Evolutionary conservation across 2,329 filamentous ascomycete genomes (phyloP).

Genomic region (Penicillium sp.): DNA sequence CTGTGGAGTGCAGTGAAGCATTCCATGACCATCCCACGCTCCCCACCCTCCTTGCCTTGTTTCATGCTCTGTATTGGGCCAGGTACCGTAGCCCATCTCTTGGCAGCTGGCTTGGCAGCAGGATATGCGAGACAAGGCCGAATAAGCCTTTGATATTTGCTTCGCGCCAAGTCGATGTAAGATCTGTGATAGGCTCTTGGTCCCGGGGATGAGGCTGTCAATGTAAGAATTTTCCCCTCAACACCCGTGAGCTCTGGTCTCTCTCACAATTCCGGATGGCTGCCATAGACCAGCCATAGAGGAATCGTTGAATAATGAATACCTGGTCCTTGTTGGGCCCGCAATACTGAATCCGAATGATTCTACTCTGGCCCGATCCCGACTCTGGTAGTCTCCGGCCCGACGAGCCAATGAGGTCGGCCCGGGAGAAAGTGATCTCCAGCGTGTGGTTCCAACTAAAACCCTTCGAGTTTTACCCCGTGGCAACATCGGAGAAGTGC

Average conservation of each 20-base stretch:
- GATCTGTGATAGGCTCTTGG: conserved; percentile 2
- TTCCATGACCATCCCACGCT: conserved; percentile 1
- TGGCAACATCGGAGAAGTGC: background rate
- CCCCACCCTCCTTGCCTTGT: background rate
- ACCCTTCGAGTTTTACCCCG: background rate
- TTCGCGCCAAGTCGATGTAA: background rate
- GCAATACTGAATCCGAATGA: background rate
- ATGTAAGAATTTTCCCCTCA: background rate
- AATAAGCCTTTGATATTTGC: conserved; percentile 10
- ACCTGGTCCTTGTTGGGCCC: background rate
- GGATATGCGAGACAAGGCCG: conserved; percentile 4
- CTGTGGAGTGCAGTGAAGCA: conserved; percentile 2
- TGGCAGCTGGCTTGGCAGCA: conserved; percentile 5
- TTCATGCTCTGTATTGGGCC: background rate
- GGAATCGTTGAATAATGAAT: background rate
- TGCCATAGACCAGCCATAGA: no score
- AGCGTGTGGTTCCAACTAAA: background rate
- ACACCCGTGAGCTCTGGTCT: background rate
- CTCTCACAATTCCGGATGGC: background rate
- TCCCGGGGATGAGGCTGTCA: background rate
- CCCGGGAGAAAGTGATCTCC: conserved; percentile 2
- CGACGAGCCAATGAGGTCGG: conserved; percentile 2
- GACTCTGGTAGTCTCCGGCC: background rate
- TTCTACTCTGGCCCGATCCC: background rate
- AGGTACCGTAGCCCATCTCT: conserved; percentile 1